phyloP scores from a whole-genome alignment of 1,284 basidiomycete genomes.

The Testicularia cyperi region DNA sequence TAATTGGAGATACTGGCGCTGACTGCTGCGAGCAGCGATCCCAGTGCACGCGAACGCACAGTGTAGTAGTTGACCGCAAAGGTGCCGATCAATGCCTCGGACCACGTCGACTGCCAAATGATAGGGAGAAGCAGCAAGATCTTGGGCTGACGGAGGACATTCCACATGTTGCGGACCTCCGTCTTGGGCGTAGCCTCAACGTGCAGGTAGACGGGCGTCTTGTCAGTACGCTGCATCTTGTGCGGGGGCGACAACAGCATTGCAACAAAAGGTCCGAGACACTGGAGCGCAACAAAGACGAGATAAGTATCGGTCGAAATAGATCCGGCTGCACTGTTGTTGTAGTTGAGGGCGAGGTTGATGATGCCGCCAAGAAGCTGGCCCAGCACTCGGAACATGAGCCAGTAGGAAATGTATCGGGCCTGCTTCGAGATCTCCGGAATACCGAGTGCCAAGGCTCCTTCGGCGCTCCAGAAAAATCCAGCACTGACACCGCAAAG shows the following conservation, averaged over 20 bases:
- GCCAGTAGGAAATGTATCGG: slow-evolving; percentile 59
- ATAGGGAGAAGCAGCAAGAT: slow-evolving; percentile 53
- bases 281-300: slow-evolving; percentile 61
- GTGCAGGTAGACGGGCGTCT: slow-evolving; percentile 55
- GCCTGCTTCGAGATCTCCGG: slow-evolving; percentile 57
- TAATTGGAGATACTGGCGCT: slow-evolving; percentile 54
- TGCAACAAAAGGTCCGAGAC: slow-evolving; percentile 55
- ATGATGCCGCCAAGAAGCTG: slow-evolving; percentile 59
- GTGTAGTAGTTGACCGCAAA: slow-evolving; percentile 54
- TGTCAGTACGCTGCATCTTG: slow-evolving; percentile 60
- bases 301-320: slow-evolving; percentile 59
- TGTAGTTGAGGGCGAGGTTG: slow-evolving; percentile 60
- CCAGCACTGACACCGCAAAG: slow-evolving; percentile 60
- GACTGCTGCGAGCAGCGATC: slow-evolving; percentile 58
- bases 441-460: slow-evolving; percentile 47
- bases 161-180: slow-evolving; percentile 53
- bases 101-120: slow-evolving; percentile 49
- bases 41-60: slow-evolving; percentile 57
- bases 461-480: slow-evolving; percentile 57
- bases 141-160: slow-evolving; percentile 21
- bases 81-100: slow-evolving; percentile 51
- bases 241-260: slow-evolving; percentile 56
- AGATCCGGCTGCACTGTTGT: slow-evolving; percentile 48
- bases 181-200: slow-evolving; percentile 37
- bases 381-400: slow-evolving; percentile 54